These are phyloP conservation scores for Xylaria sp. DNA, from an alignment of 2,329 filamentous ascomycete genomes.

Conservation along the genomic window DNA sequence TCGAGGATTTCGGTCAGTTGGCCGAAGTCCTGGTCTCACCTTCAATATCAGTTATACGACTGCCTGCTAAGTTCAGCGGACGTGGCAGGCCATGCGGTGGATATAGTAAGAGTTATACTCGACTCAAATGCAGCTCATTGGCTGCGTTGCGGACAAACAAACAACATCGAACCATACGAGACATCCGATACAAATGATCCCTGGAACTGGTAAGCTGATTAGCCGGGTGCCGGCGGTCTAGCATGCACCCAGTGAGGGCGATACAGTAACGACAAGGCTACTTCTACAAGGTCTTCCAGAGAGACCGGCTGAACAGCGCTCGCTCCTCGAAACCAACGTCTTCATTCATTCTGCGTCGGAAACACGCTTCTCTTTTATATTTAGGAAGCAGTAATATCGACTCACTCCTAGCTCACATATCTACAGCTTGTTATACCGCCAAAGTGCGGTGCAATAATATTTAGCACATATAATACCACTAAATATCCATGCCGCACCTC, in stretches of 20 bases:
- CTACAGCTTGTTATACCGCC: background rate
- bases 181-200: background rate
- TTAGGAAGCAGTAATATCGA: background rate
- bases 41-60: background rate
- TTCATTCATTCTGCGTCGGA: background rate
- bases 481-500: too few species aligned
- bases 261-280: background rate
- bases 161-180: background rate
- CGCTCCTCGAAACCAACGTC: background rate
- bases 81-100: background rate
- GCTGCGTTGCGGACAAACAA: background rate
- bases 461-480: too few species aligned
- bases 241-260: background rate
- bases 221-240: background rate
- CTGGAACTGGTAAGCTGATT: background rate
- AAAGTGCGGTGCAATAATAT: background rate
- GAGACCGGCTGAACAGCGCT: background rate
- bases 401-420: background rate
- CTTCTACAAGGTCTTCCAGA: background rate
- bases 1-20: slow-evolving; percentile 4
- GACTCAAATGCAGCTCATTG: background rate
- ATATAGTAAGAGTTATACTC: background rate
- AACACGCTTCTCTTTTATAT: background rate
- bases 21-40: background rate
- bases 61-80: background rate